Evolutionary conservation across 345 rosid genomes (phyloP).

Genomic region (Aegle marmelos): DNA sequence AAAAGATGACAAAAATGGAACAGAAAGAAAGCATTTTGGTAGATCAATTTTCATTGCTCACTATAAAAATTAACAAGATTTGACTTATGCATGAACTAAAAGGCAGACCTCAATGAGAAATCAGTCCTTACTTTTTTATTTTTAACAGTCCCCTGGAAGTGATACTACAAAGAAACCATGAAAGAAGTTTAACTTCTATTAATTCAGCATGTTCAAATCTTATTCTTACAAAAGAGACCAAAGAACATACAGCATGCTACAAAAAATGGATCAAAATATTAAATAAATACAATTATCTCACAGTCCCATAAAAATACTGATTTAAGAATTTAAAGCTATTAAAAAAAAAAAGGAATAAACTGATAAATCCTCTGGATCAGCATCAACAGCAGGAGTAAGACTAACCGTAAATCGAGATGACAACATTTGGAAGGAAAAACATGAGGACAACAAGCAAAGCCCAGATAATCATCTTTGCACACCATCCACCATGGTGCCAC

Average conservation of each 20-base stretch:
- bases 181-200: neutral
- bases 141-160: neutral
- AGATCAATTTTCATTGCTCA: neutral
- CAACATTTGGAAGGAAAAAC: conserved; percentile 80
- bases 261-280: neutral
- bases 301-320: neutral
- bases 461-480: conserved; percentile 85
- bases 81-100: neutral
- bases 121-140: neutral
- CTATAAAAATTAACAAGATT: neutral
- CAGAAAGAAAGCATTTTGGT: neutral
- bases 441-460: conserved; percentile 73
- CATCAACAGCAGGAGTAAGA: conserved; percentile 11
- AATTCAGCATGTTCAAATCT: neutral
- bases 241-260: neutral
- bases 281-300: neutral
- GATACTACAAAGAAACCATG: neutral
- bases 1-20: neutral
- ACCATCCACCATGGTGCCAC: conserved; percentile 97
- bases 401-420: conserved; percentile 75
- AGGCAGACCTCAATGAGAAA: neutral
- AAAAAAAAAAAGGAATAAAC: neutral
- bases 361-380: neutral
- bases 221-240: neutral
- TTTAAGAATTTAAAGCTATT: neutral